A percentile compares a stretch with the other conserved stretches of the same genome.
phyloP scores from a whole-genome alignment of 495 filamentous ascomycete species.

The Apodospora peruviana region DNA sequence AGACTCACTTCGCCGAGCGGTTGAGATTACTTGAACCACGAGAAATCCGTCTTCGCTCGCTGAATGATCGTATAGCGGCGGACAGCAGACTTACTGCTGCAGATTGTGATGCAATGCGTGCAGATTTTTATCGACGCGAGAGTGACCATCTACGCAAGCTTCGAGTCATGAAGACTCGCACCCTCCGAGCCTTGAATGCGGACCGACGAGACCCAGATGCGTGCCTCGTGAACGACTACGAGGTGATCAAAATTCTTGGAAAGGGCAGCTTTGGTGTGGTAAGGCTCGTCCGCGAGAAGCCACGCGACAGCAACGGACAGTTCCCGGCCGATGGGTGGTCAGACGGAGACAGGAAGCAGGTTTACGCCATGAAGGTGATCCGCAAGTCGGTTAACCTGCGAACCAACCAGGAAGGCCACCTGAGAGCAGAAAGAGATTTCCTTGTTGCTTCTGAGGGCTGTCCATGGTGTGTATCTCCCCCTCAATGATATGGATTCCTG shows the following conservation, averaged over 20 bases:
- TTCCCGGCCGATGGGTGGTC: slow-evolving; percentile 12
- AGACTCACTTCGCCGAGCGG: slow-evolving; percentile 71
- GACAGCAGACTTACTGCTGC: slow-evolving; percentile 33
- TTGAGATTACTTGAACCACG: slow-evolving; percentile 47
- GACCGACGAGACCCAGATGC: slow-evolving; percentile 13
- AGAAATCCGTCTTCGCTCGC: slow-evolving; percentile 56
- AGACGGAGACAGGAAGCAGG: slow-evolving; percentile 40
- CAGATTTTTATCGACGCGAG: slow-evolving; percentile 60
- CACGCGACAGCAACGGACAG: neutral
- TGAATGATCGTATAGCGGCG: too few relatives aligned
- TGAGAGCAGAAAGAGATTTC: slow-evolving; percentile 88
- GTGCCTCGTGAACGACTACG: slow-evolving; percentile 53
- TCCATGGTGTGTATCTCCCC: slow-evolving; percentile 49
- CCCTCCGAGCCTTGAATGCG: slow-evolving; percentile 35
- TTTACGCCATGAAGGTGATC: slow-evolving; percentile 96
- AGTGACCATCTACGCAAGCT: slow-evolving; percentile 69
- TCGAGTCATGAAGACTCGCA: slow-evolving; percentile 61
- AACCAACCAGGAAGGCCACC: slow-evolving; percentile 85
- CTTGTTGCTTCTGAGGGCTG: slow-evolving; percentile 78
- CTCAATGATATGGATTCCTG: neutral
- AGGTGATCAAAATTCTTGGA: slow-evolving; percentile 77
- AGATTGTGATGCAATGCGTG: slow-evolving; percentile 49
- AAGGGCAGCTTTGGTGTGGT: slow-evolving; percentile 95
- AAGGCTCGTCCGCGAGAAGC: slow-evolving; percentile 67
- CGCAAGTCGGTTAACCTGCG: slow-evolving; percentile 86